Evolutionary conservation across 2,329 filamentous ascomycete species (phyloP).

Genomic region (Cercospora zeina): DNA sequence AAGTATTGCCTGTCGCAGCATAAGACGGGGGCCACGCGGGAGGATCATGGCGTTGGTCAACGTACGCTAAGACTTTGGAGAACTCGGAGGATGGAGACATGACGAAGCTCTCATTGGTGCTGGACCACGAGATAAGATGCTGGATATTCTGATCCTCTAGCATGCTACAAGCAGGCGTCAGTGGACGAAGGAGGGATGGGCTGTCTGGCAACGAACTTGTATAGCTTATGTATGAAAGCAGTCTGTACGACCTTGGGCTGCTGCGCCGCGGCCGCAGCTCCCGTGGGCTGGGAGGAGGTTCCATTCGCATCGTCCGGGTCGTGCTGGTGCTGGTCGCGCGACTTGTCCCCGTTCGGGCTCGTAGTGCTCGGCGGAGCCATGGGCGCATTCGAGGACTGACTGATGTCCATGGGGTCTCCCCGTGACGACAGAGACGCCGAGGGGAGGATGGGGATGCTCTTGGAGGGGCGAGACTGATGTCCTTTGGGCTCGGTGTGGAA

Average conservation of each 20-base stretch:
- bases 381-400: slow-evolving; percentile 27
- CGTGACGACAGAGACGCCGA: slow-evolving; percentile 30
- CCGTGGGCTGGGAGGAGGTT: slow-evolving; percentile 49
- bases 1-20: slow-evolving; percentile 77
- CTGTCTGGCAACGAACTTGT: slow-evolving; percentile 68
- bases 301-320: slow-evolving; percentile 40
- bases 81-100: slow-evolving; percentile 98
- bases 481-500: slow-evolving; percentile 34
- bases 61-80: slow-evolving; percentile 85
- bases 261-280: slow-evolving; percentile 72
- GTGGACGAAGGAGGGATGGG: slow-evolving; percentile 33
- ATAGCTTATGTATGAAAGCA: slow-evolving; percentile 97
- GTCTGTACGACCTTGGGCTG: slow-evolving; percentile 98
- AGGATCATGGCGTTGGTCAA: not conserved
- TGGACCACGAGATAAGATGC: slow-evolving; percentile 95
- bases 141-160: slow-evolving; percentile 90
- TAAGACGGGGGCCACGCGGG: slow-evolving; percentile 21
- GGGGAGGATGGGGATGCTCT: slow-evolving; percentile 37
- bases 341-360: slow-evolving; percentile 36
- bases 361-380: slow-evolving; percentile 37
- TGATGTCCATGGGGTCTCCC: slow-evolving; percentile 38
- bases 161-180: slow-evolving; percentile 64
- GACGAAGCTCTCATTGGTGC: slow-evolving; percentile 91
- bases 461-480: slow-evolving; percentile 30
- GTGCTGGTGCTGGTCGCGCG: slow-evolving; percentile 30